Conservation (phyloP, 192 early-diverging fungal genomes). For the Podila epigama region DNA sequence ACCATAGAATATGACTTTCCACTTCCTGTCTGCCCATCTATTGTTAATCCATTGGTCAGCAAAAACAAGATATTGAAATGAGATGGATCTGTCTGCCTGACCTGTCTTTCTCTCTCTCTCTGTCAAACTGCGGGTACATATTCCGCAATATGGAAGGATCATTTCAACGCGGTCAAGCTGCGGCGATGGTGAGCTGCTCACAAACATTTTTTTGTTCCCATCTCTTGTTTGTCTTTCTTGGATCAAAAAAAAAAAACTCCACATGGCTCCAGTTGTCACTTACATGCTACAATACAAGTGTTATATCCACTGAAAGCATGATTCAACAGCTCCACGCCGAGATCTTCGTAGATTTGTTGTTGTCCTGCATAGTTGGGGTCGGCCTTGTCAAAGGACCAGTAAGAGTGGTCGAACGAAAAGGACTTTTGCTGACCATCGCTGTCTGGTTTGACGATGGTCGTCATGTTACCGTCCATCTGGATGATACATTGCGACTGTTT, state of each 20-base stretch:
- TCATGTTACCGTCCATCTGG: constrained; percentile 78
- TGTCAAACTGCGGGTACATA: no score
- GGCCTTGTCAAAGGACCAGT: constrained; percentile 79
- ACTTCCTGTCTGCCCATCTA: constrained; percentile 84
- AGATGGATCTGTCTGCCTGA: neutral
- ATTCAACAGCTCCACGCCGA: constrained; percentile 79
- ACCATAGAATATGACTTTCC: constrained; percentile 78
- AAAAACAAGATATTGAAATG: neutral
- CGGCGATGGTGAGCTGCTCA: constrained; percentile 2
- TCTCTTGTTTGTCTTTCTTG: neutral
- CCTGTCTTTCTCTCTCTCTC: neutral
- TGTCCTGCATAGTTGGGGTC: constrained; percentile 76
- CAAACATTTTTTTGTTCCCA: neutral
- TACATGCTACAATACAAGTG: constrained; percentile 93
- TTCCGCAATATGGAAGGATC: neutral
- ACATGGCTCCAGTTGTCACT: constrained; percentile 21
- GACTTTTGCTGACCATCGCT: constrained; percentile 59
- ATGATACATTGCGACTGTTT: constrained; percentile 72
- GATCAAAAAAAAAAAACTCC: neutral
- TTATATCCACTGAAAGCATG: constrained; percentile 93
- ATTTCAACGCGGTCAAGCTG: neutral
- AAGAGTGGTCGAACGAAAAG: constrained; percentile 91
- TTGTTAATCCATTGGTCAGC: neutral
- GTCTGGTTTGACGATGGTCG: constrained; percentile 64
- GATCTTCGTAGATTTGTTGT: constrained; percentile 73